Percentiles rank a stretch among this genome's conserved stretches.
Evolutionary conservation across 768 basidiomycete genomes (phyloP).

Genomic region (Cantharellus anzutake): DNA sequence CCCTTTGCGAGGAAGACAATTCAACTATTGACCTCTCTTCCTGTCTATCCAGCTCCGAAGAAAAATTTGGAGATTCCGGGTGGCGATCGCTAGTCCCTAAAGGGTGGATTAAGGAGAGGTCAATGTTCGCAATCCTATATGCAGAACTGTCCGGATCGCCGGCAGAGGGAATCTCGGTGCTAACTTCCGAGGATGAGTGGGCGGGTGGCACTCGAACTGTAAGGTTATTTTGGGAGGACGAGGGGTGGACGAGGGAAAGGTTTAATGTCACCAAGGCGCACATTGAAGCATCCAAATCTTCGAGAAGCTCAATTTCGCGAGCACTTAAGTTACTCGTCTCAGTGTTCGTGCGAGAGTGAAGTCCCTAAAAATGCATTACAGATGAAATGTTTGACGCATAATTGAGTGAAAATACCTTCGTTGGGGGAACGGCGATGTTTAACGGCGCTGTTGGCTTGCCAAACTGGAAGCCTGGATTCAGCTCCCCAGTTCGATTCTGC

Average conservation of each 20-base stretch:
- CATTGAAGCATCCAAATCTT: conserved; percentile 8
- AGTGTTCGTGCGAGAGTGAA: background rate
- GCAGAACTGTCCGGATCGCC: conserved; percentile 1
- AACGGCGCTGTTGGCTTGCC: background rate
- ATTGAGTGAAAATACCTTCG: background rate
- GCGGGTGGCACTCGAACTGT: background rate
- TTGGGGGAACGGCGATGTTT: background rate
- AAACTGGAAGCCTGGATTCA: background rate
- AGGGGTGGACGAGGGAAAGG: background rate
- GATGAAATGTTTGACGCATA: background rate
- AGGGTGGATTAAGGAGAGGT: conserved; percentile 3
- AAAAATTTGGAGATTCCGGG: background rate
- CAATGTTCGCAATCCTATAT: conserved; percentile 5
- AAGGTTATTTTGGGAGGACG: conserved; percentile 1
- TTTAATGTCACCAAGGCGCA: conserved; percentile 4
- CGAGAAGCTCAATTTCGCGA: background rate
- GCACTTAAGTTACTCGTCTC: background rate
- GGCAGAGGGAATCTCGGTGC: background rate
- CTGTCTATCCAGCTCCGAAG: background rate
- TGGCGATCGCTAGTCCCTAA: background rate
- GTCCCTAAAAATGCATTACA: background rate
- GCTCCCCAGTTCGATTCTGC: background rate
- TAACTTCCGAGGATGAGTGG: background rate
- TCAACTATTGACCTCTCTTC: background rate
- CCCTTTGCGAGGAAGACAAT: background rate